Evolutionary conservation across 2,329 filamentous ascomycete species (phyloP), one percentile per base, ranked within the genome.

Genomic region (Exophiala xenobiotica): DNA sequence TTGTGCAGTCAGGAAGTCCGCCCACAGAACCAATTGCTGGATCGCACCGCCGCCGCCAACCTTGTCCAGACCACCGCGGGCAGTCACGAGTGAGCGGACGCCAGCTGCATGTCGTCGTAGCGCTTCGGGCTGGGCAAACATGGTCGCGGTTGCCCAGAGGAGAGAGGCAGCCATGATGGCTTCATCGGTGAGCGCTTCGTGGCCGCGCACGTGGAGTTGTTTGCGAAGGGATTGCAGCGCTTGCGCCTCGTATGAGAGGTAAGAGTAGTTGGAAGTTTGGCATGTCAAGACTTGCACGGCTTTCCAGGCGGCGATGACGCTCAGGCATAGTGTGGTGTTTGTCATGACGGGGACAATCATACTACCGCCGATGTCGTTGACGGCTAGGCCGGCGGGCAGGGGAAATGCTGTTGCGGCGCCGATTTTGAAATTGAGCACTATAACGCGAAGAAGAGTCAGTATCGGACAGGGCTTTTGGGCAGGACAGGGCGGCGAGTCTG

Each of bases 301-400:
- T 41, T 46, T 45, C 49, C 49, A 51, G 12, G 49, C 49, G 4
- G 49, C 42, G 20, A 51, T 37, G 33, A 37, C 49, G 20, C 49
- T 51, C 18, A 51, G 42, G 26, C 49, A 51, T 7, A 51, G 23
- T 3, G 49, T 38, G 14, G 42, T 35, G 24, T 51, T 41, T 6
- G 49, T 51, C 49, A 51, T 45, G n/a, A 51, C 49, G 3, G 49
- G 49, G 2, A 51, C 46, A 22, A 51, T 41, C 49, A 51, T 51
- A 14, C 33, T 46, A 16, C 49, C 49, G 6, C 49, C 49, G 16
- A 51, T 51, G 9, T 51, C 49, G 14, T 51, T 51, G 23, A 51
- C 43, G 8, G 42, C 33, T 23, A 51, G 43, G 3, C 49, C 49
- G 6, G 23, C n/a, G 3, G 49, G 49, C 16, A 51, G 18, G 11